Evolutionary conservation across 2,329 filamentous ascomycete species (phyloP).

Genomic region (Cadophora luteo-olivacea): DNA sequence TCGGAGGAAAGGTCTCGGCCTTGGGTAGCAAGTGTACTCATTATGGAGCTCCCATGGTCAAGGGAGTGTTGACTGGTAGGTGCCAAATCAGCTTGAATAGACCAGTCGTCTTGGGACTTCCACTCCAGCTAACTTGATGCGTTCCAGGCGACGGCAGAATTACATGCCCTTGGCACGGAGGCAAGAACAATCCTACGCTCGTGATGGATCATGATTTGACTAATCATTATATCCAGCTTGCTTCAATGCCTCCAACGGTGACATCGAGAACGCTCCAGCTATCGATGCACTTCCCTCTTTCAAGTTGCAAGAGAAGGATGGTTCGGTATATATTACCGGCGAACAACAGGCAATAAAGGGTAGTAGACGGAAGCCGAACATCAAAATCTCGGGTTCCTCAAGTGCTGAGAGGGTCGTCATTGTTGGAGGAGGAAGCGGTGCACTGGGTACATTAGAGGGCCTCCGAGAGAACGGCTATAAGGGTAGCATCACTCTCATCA

Average conservation of each 20-base stretch:
- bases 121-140: neutral
- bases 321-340: constrained; percentile 82
- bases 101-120: neutral
- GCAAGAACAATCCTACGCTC: constrained; percentile 52
- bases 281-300: constrained; percentile 87
- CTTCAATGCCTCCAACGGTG: constrained; percentile 87
- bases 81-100: neutral
- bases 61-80: constrained; percentile 77
- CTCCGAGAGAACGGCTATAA: constrained; percentile 82
- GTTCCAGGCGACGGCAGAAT: constrained; percentile 70
- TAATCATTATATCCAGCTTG: constrained; percentile 71
- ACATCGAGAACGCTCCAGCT: constrained; percentile 93
- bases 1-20: constrained; percentile 77
- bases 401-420: constrained; percentile 75
- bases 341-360: constrained; percentile 80
- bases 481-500: constrained; percentile 82
- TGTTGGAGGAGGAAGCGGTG: constrained; percentile 86
- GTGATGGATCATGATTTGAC: constrained; percentile 19
- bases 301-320: constrained; percentile 80
- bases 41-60: constrained; percentile 88
- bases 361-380: constrained; percentile 74
- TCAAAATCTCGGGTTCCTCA: constrained; percentile 68
- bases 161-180: constrained; percentile 96
- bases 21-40: constrained; percentile 86
- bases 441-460: constrained; percentile 81